Base-by-base conservation (phyloP, 768 basidiomycete genomes). In the Lentinus tigrinus region DNA sequence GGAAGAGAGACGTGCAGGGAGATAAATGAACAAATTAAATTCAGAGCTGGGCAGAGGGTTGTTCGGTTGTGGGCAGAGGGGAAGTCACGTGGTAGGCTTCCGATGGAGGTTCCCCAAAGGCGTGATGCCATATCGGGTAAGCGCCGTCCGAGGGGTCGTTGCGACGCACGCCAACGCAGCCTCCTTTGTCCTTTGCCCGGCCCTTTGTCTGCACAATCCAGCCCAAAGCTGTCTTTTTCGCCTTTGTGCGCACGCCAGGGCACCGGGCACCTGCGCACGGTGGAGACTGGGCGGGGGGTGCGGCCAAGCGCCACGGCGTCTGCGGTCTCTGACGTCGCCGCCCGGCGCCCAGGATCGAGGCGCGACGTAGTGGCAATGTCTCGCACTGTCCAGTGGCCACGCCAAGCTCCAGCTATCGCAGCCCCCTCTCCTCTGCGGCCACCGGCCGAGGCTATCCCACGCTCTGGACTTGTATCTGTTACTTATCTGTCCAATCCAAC, bases 41-140 rank as follows among this genome's bases (percentile, higher is more conserved):
- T 81, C 80, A 75, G 78, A 76, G 74, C 74, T 81, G 85, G 85
- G 85, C 85, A 86, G 77, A 87, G 85, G 85, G 85, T 85, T 85
- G 59, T 66, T 63, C 62, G 61, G 58, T 54, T 54, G 54, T 74
- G 77, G 75, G 77, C 65, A 74, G 63, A 78, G 77, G 77, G 76
- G 65, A 69, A 66, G 73, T 70, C 67, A 70, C 67, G 67, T 67
- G 66, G 54, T 19, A 1, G 3, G 34, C 43, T 63, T 69, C 67
- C 63, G 66, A 70, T 67, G 69, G 60, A 53, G 60, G 55, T 52
- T 56, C 63, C 62, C 62, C 34, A 51, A 40, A 23, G 46, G 57
- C 57, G 27, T 36, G 43, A 51, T 38, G 47, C 60, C 56, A 57
- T 57, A 57, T 62, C 56, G 56, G 56, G 56, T 21, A 61, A 50